Evolutionary conservation across 495 filamentous ascomycete species (phyloP).

Genomic region (Xylaria longipes): DNA sequence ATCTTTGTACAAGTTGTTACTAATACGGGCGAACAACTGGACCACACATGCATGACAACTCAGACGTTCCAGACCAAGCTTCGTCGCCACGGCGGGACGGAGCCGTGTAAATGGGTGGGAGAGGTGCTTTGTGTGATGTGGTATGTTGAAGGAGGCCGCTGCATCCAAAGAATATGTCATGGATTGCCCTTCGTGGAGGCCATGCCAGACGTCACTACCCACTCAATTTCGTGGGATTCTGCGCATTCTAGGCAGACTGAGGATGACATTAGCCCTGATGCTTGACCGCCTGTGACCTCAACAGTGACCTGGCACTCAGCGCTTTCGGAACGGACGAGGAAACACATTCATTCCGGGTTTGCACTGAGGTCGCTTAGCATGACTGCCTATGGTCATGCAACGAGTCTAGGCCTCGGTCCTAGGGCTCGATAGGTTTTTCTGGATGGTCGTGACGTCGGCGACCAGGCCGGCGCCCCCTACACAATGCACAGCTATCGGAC

Average conservation of each 20-base stretch:
- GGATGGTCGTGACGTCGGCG: constrained; percentile 10
- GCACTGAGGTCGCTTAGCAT: constrained; percentile 5
- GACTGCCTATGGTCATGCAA: background rate
- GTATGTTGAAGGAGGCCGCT: background rate
- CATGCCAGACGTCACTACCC: background rate
- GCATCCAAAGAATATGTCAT: background rate
- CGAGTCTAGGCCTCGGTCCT: background rate
- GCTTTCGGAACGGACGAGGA: background rate
- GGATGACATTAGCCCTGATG: background rate
- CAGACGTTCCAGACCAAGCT: background rate
- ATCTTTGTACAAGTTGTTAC: background rate
- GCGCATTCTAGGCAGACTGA: background rate
- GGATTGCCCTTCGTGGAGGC: background rate
- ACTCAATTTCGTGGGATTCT: background rate
- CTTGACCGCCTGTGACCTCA: background rate
- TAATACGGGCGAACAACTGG: background rate
- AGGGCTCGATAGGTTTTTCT: background rate
- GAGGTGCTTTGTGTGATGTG: background rate
- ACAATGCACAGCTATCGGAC: background rate
- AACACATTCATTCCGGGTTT: background rate
- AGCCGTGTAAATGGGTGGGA: background rate
- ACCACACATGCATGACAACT: constrained; percentile 19
- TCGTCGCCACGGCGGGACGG: background rate
- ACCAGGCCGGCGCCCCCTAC: background rate
- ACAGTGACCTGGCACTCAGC: background rate